Base-by-base conservation (phyloP, 805 yeast species). In the Barnettozyma sp. region DNA sequence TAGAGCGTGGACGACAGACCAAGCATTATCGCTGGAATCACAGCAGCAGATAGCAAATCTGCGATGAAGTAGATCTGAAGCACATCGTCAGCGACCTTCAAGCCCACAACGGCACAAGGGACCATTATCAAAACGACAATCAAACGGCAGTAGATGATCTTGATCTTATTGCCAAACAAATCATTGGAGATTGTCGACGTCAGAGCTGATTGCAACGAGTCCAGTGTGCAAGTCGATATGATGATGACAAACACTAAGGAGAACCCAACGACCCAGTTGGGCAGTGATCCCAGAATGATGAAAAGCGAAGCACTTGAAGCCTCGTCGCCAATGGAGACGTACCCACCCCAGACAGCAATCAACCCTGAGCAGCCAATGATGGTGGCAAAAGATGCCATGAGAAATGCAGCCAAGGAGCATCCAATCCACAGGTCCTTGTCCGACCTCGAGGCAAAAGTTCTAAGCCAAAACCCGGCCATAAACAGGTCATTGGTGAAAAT, bases 181-280 rank as follows among this genome's bases (percentile, higher is more conserved):
- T 88, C 97, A 52, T 88, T 88, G 21, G 96, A 86, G 36, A 88
- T 75, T 1, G 94, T 76, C 7, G 96, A 84, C 1, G 85, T 83
- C 69, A 84, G 69, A 7, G 94, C 95, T 33, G 92, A 80, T 56
- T 86, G 95, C 49, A 85, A 65, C 2, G 94, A 81, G 56, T 86
- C 97, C 58, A 87, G 76, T 0, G 95, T 82, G 55, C 95, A 87
- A 0, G 95, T 84, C 6, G 95, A 83, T 42, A 88, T 64, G 24
- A 78, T 64, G 26, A 81, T 72, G 22, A 76, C 66, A 52, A 87
- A 84, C 14, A 87, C 82, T 39, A 88, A 61, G 7, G 85, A 78
- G 52, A 88, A 78, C 1, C 90, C 95, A 46, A 81, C 71, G 8
- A 87, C 75, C 96, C 97, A 87, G 13, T 73, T 69, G 6, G 94